Evolutionary conservation across 352 stramenopile species (phyloP), one percentile per base, ranked within the genome.

Genomic region (Plasmopara viticola): DNA sequence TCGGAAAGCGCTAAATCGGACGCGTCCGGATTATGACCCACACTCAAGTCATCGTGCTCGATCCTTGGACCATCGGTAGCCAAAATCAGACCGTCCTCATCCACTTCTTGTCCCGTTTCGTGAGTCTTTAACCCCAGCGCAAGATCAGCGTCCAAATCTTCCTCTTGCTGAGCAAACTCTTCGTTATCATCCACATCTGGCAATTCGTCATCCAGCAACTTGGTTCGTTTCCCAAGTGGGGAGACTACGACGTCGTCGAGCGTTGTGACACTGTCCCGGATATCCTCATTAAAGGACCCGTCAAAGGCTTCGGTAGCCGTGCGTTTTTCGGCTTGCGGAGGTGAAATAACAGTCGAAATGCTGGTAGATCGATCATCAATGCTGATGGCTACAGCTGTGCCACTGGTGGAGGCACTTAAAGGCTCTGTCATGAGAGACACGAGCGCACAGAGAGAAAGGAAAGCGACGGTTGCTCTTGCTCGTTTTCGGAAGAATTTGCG

Each of bases 201-300:
- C 28, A 81, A 62, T 20, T 77, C 62, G 6, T 51, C 58, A 45
- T 78, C 70, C 33, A 80, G 48, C 29, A 75, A 30, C 12, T 73
- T 75, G 39, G 48, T 66, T 57, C 72, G 78, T 54, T 87, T 87
- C 12, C 51, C 25, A 47, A 65, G n/a, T 8, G 71, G 70, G 17
- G 71, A 74, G 49, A 77, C 64, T 45, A 83, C 48, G 13, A 87
- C 74, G 58, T 87, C 77, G 63, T 87, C 77, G 52, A 85, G 62
- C 40, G 72, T 85, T 57, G 77, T 87, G 18, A 60, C 31, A 8
- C 48, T 56, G 48, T 66, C 62, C 12, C 58, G 58, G 6, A 67
- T 28, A 49, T 70, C 61, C 17, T 64, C 61, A 1, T 62, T 47
- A 29, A 44, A 58, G 40, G 60, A 51, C 18, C 17, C 44, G 2